Conservation (phyloP, 768 basidiomycete genomes). For the Boletus huronensis region DNA sequence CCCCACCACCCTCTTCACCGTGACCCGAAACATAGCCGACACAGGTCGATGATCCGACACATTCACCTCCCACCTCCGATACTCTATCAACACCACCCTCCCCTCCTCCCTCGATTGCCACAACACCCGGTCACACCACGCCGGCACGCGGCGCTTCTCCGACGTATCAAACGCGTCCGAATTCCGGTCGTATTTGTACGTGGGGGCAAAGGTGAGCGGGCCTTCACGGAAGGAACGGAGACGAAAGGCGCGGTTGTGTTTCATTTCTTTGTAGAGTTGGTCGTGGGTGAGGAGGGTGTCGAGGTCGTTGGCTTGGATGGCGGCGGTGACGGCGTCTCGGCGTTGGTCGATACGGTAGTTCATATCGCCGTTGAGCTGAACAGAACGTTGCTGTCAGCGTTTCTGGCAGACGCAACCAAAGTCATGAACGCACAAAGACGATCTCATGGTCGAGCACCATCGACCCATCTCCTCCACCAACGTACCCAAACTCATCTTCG, state of each 20-base stretch:
- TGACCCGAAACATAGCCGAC: slow-evolving; percentile 71
- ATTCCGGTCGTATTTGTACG: slow-evolving; percentile 90
- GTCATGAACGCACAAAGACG: slow-evolving; percentile 56
- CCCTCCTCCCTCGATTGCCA: slow-evolving; percentile 59
- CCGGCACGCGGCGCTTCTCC: slow-evolving; percentile 84
- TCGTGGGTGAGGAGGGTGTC: slow-evolving; percentile 69
- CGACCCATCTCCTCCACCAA: slow-evolving; percentile 89
- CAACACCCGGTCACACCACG: slow-evolving; percentile 95
- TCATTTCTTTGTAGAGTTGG: slow-evolving; percentile 88
- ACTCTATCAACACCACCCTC: slow-evolving; percentile 65
- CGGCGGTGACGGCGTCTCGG: slow-evolving; percentile 73
- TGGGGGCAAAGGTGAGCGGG: slow-evolving; percentile 78
- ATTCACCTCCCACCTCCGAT: slow-evolving; percentile 80
- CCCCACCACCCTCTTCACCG: slow-evolving; percentile 65
- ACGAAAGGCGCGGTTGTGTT: slow-evolving; percentile 82
- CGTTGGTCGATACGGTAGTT: slow-evolving; percentile 97
- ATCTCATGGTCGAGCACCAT: slow-evolving; percentile 95
- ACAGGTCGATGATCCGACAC: slow-evolving; percentile 91
- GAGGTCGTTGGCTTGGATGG: slow-evolving; percentile 65
- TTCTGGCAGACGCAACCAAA: neutral
- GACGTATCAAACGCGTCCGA: slow-evolving; percentile 82
- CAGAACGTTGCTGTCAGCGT: neutral
- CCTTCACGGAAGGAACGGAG: slow-evolving; percentile 82
- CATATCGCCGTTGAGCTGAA: slow-evolving; percentile 85
- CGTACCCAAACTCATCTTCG: slow-evolving; percentile 64